These are phyloP conservation scores for Solanum stenotomum DNA, from an alignment of 257 asterid species.

Conservation along the genomic window DNA sequence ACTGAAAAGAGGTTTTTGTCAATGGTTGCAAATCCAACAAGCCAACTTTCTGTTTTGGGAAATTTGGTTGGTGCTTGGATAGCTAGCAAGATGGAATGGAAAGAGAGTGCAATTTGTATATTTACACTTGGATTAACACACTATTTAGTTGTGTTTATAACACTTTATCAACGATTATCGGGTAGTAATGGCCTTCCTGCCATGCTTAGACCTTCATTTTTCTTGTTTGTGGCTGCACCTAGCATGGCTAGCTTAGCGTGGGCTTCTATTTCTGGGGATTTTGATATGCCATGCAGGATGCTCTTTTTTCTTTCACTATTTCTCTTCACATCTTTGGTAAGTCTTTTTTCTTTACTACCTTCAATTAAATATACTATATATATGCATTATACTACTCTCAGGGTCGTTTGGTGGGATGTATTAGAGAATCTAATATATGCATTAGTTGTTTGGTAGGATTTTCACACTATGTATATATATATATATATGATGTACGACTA, in stretches of 20 bases:
- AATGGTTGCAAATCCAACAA: conserved; percentile 39
- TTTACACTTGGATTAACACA: conserved; percentile 33
- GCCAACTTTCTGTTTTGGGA: conserved; percentile 41
- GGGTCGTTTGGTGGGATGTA: too few relatives aligned
- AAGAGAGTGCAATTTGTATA: conserved; percentile 33
- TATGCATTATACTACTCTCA: too few relatives aligned
- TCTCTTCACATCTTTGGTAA: conserved; percentile 42
- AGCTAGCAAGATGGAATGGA: conserved; percentile 32
- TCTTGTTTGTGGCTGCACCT: conserved; percentile 40
- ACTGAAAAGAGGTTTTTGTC: conserved; percentile 37
- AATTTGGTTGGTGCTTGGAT: conserved; percentile 39
- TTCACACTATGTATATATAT: neutral
- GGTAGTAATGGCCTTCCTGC: conserved; percentile 23
- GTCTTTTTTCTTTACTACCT: neutral
- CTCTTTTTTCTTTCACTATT: conserved; percentile 39
- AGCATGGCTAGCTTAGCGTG: conserved; percentile 42
- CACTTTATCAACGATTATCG: conserved; percentile 38
- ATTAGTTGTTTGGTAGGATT: neutral
- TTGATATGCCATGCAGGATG: conserved; percentile 32
- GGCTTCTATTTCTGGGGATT: conserved; percentile 33
- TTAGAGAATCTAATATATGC: neutral
- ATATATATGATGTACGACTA: neutral
- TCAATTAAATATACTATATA: neutral
- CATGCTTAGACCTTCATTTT: conserved; percentile 29
- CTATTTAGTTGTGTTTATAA: conserved; percentile 34